Percentiles rank a stretch among this genome's conserved stretches.
Evolutionary conservation across 2,329 filamentous ascomycete species (phyloP).

Genomic region (Colletotrichum simmondsii): DNA sequence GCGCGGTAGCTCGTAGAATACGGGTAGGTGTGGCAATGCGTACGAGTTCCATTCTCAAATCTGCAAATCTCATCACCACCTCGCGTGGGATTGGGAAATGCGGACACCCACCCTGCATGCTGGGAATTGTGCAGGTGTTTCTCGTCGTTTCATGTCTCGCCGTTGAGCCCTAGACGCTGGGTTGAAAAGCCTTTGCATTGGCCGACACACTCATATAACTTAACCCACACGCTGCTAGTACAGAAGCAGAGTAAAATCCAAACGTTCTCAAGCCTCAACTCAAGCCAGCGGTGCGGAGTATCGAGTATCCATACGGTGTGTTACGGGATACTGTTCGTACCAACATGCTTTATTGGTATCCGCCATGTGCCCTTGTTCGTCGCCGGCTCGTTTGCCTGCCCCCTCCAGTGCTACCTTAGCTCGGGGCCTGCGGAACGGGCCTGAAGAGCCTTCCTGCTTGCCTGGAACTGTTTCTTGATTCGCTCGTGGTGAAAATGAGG

Average conservation of each 20-base stretch:
- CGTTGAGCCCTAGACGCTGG: background rate
- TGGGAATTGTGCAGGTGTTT: slow-evolving; percentile 17
- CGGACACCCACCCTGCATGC: slow-evolving; percentile 15
- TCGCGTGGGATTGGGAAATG: slow-evolving; percentile 8
- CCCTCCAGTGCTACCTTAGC: slow-evolving; percentile 7
- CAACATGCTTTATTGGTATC: slow-evolving; percentile 23
- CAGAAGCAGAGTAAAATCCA: background rate
- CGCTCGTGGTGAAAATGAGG: slow-evolving; percentile 10
- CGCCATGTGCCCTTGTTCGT: slow-evolving; percentile 15
- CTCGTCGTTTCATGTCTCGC: slow-evolving; percentile 27
- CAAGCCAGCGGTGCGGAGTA: slow-evolving; percentile 18
- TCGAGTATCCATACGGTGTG: too few relatives aligned
- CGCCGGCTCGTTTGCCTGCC: background rate
- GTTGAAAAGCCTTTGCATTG: slow-evolving; percentile 17
- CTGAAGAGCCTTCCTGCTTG: slow-evolving; percentile 6
- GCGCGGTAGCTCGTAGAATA: background rate
- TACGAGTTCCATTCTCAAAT: background rate
- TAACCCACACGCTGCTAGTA: slow-evolving; percentile 11
- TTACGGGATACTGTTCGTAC: background rate
- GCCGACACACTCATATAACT: slow-evolving; percentile 5
- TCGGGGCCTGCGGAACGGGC: slow-evolving; percentile 28
- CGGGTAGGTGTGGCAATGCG: slow-evolving; percentile 6
- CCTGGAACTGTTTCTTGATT: background rate
- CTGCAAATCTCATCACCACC: slow-evolving; percentile 12
- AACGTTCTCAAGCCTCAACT: slow-evolving; percentile 4